Base-by-base conservation (phyloP, 345 rosid genomes). In the Triadica sebifera region DNA sequence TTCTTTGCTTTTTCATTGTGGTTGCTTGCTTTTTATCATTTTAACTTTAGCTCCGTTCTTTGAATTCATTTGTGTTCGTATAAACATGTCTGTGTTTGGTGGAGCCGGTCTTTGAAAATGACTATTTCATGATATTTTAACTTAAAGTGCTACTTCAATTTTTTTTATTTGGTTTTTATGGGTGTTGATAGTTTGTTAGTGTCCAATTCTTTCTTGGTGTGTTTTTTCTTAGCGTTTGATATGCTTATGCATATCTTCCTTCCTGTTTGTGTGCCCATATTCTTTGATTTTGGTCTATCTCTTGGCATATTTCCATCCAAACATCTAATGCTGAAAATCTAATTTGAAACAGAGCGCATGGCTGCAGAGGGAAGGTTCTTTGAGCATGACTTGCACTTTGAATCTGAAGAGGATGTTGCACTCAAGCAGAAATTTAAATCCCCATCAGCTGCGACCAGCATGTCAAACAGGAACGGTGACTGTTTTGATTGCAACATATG, bases 361-460 rank as follows among this genome's bases (percentile, higher is more conserved):
- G 78, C 71, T 41, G 84, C 83, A 86, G 89, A 84, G 68, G 84
- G 78, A 12, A 79, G 73, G 59, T 74, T 86, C 60, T 77, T 77
- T 60, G 84, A 80, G 76, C 82, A 79, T 4, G 88, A 79, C 70
- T 61, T 84, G 41, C 56, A 43, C 53, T 81, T 47, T 70, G 83
- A 74, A 50, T 74, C 85, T 58, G 81, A 81, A 19, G 77, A 76
- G 43, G 80, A 80, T 67, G 67, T 67, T 70, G 62, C 34, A 29
- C 34, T 68, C 63, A 78, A 73, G 83, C 84, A 80, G 76, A 82
- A 88, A 75, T 71, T 80, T 82, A 74, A 80, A 71, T 67, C 81
- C 41, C 15, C 73, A 51, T 29, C 80, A 0, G 66, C 55, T 37
- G 11, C 87, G 11, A 57, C 50, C 9, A 72, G 46, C 68, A 78